Conservation (phyloP, 1,139 yeast species). For the Nadsonia commutata region DNA sequence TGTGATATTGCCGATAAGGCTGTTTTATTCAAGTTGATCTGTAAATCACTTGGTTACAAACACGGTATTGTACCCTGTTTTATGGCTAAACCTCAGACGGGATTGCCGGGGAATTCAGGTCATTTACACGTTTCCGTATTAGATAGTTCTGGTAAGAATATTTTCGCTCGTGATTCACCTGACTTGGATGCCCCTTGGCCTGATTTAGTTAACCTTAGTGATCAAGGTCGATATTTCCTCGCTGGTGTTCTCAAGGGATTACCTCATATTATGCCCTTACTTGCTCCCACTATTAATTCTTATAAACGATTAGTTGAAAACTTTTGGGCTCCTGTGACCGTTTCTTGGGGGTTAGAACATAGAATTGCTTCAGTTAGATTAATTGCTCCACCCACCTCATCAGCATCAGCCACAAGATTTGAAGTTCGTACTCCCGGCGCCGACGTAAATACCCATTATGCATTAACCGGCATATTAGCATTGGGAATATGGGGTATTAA, state of each 20-base stretch:
- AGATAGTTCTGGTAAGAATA: slow-evolving; percentile 17
- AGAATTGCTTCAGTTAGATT: slow-evolving; percentile 24
- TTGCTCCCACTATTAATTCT: slow-evolving; percentile 25
- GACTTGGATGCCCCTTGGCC: slow-evolving; percentile 19
- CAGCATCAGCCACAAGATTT: slow-evolving; percentile 21
- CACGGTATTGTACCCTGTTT: slow-evolving; percentile 23
- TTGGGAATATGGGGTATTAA: slow-evolving; percentile 23
- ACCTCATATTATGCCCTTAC: slow-evolving; percentile 23
- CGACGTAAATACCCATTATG: slow-evolving; percentile 24
- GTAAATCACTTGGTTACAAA: slow-evolving; percentile 20
- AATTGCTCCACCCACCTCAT: slow-evolving; percentile 19
- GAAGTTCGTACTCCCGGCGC: slow-evolving; percentile 28
- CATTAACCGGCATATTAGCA: slow-evolving; percentile 24
- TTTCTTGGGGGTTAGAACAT: slow-evolving; percentile 26
- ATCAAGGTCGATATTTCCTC: slow-evolving; percentile 21
- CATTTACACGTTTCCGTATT: slow-evolving; percentile 23
- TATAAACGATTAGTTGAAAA: slow-evolving; percentile 26
- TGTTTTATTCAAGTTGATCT: slow-evolving; percentile 20
- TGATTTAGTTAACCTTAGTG: slow-evolving; percentile 19
- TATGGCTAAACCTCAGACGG: slow-evolving; percentile 26
- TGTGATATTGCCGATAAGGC: slow-evolving; percentile 22
- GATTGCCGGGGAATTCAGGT: slow-evolving; percentile 26
- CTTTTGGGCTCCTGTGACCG: slow-evolving; percentile 27
- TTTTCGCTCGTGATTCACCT: slow-evolving; percentile 18
- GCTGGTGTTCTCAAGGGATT: slow-evolving; percentile 25